Evolutionary conservation across 106 monocot genomes (phyloP).

Genomic region (Ottelia alismoides): DNA sequence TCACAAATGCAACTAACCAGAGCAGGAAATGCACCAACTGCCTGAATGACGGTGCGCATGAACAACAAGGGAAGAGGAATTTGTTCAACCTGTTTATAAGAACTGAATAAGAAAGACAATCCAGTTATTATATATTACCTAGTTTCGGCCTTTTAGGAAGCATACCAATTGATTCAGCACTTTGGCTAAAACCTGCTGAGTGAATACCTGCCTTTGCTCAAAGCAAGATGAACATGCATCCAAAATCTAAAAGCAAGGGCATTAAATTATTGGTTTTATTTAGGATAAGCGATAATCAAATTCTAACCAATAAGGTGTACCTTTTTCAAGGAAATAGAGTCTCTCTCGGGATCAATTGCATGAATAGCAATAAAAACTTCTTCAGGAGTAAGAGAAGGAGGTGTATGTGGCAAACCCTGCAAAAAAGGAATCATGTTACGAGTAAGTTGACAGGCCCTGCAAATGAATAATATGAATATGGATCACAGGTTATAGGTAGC

Average conservation of each 20-base stretch:
- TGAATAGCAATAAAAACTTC: slow-evolving; percentile 94
- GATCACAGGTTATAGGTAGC: no score
- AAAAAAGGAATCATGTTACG: slow-evolving; percentile 3
- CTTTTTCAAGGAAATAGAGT: slow-evolving; percentile 80
- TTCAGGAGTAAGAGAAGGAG: slow-evolving; percentile 44
- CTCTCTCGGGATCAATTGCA: slow-evolving; percentile 79
- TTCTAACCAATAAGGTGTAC: slow-evolving; percentile 16
- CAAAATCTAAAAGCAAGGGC: slow-evolving; percentile 50
- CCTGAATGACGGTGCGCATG: slow-evolving; percentile 94
- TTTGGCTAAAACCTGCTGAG: slow-evolving; percentile 91
- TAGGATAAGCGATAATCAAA: no score
- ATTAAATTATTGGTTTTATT: no score
- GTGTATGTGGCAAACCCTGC: slow-evolving; percentile 46
- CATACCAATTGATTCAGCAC: slow-evolving; percentile 90
- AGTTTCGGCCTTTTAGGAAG: neutral
- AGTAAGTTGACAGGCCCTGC: no score
- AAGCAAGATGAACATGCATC: slow-evolving; percentile 94
- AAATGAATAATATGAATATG: no score
- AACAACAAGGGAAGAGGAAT: slow-evolving; percentile 95
- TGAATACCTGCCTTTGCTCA: slow-evolving; percentile 75
- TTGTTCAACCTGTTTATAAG: slow-evolving; percentile 74
- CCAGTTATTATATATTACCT: neutral
- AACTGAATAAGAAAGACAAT: neutral
- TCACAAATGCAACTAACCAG: slow-evolving; percentile 83
- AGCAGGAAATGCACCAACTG: slow-evolving; percentile 58